Evolutionary conservation across 2,329 filamentous ascomycete genomes (phyloP).

Genomic region (Sporothrix inflata): DNA sequence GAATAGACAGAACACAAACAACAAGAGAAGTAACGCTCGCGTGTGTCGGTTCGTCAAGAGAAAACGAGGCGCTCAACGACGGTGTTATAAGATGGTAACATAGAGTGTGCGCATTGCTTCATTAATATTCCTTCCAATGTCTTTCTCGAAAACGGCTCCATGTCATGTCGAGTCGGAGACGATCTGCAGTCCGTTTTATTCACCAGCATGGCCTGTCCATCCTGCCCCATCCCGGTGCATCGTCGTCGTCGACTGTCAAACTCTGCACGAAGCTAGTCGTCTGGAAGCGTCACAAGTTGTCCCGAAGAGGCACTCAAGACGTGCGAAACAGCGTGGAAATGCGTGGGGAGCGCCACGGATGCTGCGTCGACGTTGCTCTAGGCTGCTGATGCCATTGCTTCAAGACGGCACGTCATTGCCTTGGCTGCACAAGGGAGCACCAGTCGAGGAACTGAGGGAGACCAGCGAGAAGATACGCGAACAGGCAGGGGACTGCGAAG

Average conservation of each 20-base stretch:
- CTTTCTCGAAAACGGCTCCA: neutral
- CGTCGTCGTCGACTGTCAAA: neutral
- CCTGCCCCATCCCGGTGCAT: neutral
- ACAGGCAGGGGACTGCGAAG: neutral
- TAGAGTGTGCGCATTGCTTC: neutral
- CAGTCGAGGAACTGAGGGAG: too few relatives aligned
- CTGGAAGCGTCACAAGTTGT: neutral
- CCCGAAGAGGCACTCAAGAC: neutral
- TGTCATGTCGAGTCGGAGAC: neutral
- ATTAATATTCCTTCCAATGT: neutral
- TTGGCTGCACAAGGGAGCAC: neutral
- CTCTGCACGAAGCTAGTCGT: neutral
- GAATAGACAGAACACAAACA: neutral
- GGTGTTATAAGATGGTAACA: neutral
- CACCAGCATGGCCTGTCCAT: neutral
- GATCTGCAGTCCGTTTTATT: constrained; percentile 24
- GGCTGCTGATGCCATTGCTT: constrained; percentile 19
- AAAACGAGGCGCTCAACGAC: neutral
- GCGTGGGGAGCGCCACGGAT: neutral
- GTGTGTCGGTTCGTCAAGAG: neutral
- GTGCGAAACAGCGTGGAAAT: neutral
- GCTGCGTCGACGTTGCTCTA: neutral
- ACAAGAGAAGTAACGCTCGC: neutral
- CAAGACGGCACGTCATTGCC: constrained; percentile 1
- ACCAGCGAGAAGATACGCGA: too few relatives aligned